A percentile compares a stretch with the other conserved stretches of the same genome.
These are phyloP conservation scores for Penicillium sp. DNA, from an alignment of 2,329 filamentous ascomycete species.

Conservation along the genomic window DNA sequence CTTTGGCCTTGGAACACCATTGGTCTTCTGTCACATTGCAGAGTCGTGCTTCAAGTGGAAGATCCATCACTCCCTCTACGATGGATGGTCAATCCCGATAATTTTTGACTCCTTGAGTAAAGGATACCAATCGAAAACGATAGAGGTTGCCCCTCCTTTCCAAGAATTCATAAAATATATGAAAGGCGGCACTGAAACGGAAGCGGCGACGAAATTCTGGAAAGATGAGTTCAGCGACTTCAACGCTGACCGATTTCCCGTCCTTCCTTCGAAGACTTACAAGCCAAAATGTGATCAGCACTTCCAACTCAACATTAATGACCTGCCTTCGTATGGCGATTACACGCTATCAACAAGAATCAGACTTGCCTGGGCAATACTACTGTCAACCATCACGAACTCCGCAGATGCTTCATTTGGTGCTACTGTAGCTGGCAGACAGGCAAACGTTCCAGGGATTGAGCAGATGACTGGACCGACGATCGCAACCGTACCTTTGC, in stretches of 20 bases:
- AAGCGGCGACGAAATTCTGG: not conserved
- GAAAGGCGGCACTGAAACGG: not conserved
- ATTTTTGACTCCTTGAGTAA: not conserved
- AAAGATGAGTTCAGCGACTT: not conserved
- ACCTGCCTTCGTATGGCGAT: not conserved
- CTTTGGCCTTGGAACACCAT: too few relatives aligned
- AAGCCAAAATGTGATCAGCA: too few relatives aligned
- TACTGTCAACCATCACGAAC: conserved; percentile 1
- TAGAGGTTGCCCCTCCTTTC: not conserved
- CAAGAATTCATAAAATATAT: not conserved
- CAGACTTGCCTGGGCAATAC: not conserved
- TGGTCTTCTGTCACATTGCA: too few relatives aligned
- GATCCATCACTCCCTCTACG: not conserved
- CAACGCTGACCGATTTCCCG: not conserved
- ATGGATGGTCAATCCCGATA: not conserved
- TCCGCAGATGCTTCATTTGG: conserved; percentile 41
- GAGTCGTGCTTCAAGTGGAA: not conserved
- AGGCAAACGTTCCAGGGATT: conserved; percentile 37
- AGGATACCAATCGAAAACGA: too few relatives aligned
- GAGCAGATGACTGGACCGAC: conserved; percentile 41
- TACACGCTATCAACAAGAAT: not conserved
- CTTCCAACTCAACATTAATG: not conserved
- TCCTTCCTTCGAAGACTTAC: not conserved
- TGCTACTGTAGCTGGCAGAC: conserved; percentile 39
- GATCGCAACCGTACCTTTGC: conserved; percentile 41